Evolutionary conservation across 2,329 filamentous ascomycete genomes (phyloP).

Genomic region (Neonectria faginata): DNA sequence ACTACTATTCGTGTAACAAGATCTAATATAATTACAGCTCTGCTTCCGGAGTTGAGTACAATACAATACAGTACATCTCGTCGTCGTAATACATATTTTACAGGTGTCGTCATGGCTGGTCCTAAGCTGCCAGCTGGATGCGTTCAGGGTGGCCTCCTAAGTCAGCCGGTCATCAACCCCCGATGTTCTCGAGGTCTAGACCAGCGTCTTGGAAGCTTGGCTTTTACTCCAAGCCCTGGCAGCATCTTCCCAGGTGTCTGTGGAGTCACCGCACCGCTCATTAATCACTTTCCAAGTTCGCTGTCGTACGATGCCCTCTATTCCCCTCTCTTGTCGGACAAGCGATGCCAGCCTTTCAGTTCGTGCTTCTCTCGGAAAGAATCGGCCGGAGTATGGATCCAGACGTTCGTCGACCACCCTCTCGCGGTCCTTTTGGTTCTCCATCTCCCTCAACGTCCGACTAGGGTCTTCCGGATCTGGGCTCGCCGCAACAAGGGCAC

Average conservation of each 20-base stretch:
- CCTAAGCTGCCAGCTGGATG: neutral
- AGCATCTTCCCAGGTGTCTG: constrained; percentile 72
- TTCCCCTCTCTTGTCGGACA: constrained; percentile 78
- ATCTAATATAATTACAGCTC: constrained; percentile 13
- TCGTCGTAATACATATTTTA: constrained; percentile 33
- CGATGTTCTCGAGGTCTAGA: constrained; percentile 15
- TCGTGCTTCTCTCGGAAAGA: constrained; percentile 81
- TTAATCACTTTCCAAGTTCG: constrained; percentile 84
- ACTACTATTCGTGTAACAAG: neutral
- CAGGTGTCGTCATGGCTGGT: constrained; percentile 4
- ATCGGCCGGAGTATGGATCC: constrained; percentile 90
- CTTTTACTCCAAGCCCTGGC: constrained; percentile 70
- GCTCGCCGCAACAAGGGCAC: constrained; percentile 85
- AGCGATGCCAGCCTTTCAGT: constrained; percentile 82
- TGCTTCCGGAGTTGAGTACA: constrained; percentile 30
- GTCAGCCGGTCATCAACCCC: neutral
- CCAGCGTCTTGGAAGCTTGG: constrained; percentile 31
- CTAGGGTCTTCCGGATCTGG: constrained; percentile 91
- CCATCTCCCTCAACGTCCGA: constrained; percentile 73
- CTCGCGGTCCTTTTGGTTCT: constrained; percentile 77
- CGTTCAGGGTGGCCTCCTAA: neutral
- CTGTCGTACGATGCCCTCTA: constrained; percentile 82
- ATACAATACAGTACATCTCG: constrained; percentile 30
- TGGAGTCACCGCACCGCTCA: constrained; percentile 76
- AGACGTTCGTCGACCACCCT: constrained; percentile 86